phyloP scores from a whole-genome alignment of 768 basidiomycete genomes.

The Tubosaeta sp. region DNA sequence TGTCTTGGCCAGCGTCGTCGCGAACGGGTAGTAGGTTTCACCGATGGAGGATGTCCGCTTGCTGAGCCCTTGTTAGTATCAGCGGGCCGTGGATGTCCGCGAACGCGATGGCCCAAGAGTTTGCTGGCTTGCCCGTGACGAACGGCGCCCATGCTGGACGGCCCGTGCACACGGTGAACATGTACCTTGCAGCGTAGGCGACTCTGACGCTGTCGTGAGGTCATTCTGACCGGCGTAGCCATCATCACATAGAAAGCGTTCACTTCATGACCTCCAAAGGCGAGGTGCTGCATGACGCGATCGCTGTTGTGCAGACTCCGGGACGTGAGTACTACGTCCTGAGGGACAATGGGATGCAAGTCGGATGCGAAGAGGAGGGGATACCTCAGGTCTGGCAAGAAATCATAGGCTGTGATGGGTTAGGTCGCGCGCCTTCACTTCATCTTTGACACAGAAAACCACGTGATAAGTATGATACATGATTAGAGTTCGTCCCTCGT shows the following conservation, averaged over 20 bases:
- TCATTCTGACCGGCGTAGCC: conserved; percentile 36
- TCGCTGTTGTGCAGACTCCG: conserved; percentile 70
- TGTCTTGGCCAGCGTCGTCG: conserved; percentile 64
- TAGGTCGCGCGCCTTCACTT: conserved; percentile 4
- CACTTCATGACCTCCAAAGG: conserved; percentile 51
- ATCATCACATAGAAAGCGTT: conserved; percentile 73
- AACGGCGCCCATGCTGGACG: conserved; percentile 11
- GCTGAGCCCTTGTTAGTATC: conserved; percentile 39
- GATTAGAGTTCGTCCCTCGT: too few species aligned
- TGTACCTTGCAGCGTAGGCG: conserved; percentile 67
- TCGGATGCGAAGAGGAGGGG: conserved; percentile 75
- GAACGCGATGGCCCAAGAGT: conserved; percentile 68
- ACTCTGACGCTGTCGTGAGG: not conserved
- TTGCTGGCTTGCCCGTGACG: conserved; percentile 42
- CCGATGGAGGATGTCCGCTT: not conserved
- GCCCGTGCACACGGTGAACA: conserved; percentile 43
- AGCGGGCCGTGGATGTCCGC: conserved; percentile 68
- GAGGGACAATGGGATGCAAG: conserved; percentile 72
- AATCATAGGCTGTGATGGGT: conserved; percentile 45
- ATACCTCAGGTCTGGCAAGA: conserved; percentile 59
- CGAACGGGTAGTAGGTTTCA: conserved; percentile 50
- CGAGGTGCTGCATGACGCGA: conserved; percentile 49
- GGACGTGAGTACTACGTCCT: conserved; percentile 64
- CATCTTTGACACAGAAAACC: too few species aligned
- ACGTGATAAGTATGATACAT: too few species aligned